Evolutionary conservation across 2,329 filamentous ascomycete genomes (phyloP).

Genomic region (Boeremia exigua): DNA sequence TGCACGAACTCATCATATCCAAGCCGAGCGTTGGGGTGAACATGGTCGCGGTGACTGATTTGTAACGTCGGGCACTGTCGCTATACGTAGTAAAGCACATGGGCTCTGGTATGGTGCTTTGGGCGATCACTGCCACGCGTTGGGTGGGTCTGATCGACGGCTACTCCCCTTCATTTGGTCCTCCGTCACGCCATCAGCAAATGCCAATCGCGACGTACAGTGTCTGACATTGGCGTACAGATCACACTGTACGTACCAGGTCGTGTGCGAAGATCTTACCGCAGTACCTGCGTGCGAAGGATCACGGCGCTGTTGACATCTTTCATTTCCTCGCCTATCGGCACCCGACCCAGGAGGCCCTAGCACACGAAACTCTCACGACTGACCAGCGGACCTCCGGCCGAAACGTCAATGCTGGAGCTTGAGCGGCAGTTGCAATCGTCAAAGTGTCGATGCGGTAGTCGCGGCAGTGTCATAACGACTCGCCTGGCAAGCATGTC

Average conservation of each 20-base stretch:
- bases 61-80: neutral
- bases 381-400: slow-evolving; percentile 1
- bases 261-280: neutral
- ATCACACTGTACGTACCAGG: neutral
- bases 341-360: neutral
- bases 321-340: neutral
- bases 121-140: slow-evolving; percentile 9
- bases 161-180: slow-evolving; percentile 9
- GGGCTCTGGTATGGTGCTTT: neutral
- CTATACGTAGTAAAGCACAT: neutral
- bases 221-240: neutral
- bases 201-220: neutral
- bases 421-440: slow-evolving; percentile 10
- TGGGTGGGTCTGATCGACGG: slow-evolving; percentile 16
- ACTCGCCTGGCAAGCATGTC: slow-evolving; percentile 1
- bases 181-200: slow-evolving; percentile 3
- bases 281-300: neutral
- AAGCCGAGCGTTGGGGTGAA: neutral
- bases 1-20: neutral
- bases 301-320: neutral
- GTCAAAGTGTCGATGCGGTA: slow-evolving; percentile 4
- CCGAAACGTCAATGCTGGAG: slow-evolving; percentile 7
- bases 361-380: neutral
- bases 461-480: slow-evolving; percentile 7
- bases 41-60: neutral